Evolutionary conservation across 2,329 filamentous ascomycete genomes (phyloP).

Genomic region (Alternaria incomplexa): DNA sequence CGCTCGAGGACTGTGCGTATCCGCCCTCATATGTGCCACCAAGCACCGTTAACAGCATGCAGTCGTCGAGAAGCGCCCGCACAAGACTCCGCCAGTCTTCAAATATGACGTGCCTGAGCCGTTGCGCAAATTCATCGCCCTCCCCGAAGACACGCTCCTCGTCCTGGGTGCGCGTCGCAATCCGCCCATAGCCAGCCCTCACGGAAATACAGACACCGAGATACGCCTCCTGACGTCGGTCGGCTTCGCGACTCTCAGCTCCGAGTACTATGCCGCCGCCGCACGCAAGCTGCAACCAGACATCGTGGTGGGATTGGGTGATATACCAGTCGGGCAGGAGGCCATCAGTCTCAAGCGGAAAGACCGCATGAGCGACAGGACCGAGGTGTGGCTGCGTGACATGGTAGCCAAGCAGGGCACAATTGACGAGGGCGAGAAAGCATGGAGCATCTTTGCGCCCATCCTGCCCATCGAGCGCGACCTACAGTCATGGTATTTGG

Average conservation of each 20-base stretch:
- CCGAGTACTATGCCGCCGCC: conserved; percentile 72
- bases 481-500: conserved; percentile 80
- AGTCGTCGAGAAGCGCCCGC: conserved; percentile 68
- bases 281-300: conserved; percentile 75
- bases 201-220: conserved; percentile 70
- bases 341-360: conserved; percentile 73
- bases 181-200: conserved; percentile 74
- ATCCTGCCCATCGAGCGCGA: conserved; percentile 77
- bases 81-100: conserved; percentile 60
- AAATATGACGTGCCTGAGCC: conserved; percentile 56
- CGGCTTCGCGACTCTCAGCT: conserved; percentile 76
- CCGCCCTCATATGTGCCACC: not conserved
- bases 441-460: conserved; percentile 60
- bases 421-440: conserved; percentile 34
- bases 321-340: conserved; percentile 67
- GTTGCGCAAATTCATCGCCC: conserved; percentile 77
- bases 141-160: conserved; percentile 69
- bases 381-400: conserved; percentile 78
- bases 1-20: conserved; percentile 87
- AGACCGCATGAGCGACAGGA: conserved; percentile 83
- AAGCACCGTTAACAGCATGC: conserved; percentile 46
- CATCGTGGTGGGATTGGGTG: conserved; percentile 78
- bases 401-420: conserved; percentile 60
- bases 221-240: conserved; percentile 85
- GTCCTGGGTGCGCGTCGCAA: conserved; percentile 79